Evolutionary conservation across 2,329 filamentous ascomycete species (phyloP).

Genomic region (Beauveria sp.): DNA sequence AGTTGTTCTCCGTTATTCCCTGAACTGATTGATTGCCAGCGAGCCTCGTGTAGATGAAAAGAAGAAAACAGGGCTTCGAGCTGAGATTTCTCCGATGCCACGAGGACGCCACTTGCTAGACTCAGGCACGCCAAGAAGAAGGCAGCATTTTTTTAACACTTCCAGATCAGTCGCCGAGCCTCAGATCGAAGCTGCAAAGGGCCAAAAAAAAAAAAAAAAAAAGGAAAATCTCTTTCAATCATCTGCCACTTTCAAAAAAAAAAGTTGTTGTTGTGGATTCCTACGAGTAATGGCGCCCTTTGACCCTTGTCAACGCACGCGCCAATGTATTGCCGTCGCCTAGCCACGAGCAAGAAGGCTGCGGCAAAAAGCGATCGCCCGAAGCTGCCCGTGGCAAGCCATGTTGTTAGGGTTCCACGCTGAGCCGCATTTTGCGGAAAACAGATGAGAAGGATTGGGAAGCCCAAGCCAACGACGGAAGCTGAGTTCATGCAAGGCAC

Average conservation of each 20-base stretch:
- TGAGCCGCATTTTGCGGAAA: constrained; percentile 3
- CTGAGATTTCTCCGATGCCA: background rate
- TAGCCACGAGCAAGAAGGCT: background rate
- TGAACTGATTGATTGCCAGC: background rate
- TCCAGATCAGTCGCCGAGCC: background rate
- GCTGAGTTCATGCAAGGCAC: constrained; percentile 5
- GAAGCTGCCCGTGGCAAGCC: constrained; percentile 11
- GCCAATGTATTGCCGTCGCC: background rate
- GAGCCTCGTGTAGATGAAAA: background rate
- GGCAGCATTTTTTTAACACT: background rate
- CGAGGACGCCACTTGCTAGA: background rate
- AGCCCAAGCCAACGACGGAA: background rate
- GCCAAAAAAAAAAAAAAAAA: background rate
- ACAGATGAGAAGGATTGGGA: background rate
- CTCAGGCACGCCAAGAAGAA: background rate
- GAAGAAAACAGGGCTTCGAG: background rate
- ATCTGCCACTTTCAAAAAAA: background rate
- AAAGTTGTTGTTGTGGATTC: background rate
- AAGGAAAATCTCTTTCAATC: background rate
- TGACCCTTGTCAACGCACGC: background rate
- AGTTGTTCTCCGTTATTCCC: background rate
- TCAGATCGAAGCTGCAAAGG: background rate
- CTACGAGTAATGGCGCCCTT: constrained; percentile 5
- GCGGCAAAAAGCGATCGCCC: constrained; percentile 3
- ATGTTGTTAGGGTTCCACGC: constrained; percentile 7